Percentiles rank a stretch among this genome's conserved stretches.
These are phyloP conservation scores for Fusarium sp. DNA, from an alignment of 2,329 filamentous ascomycete genomes.

Conservation along the genomic window DNA sequence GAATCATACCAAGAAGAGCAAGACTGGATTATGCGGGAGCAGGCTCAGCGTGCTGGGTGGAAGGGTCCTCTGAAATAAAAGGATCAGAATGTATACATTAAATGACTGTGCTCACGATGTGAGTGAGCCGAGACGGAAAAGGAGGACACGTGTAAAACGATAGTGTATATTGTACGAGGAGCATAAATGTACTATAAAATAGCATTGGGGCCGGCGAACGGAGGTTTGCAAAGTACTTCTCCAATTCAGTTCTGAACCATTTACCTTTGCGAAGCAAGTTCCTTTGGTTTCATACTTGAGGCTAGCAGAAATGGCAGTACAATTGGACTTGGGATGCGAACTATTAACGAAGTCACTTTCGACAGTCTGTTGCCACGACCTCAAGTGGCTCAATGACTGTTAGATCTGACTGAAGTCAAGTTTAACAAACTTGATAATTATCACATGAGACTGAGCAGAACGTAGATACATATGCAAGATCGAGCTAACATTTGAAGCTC, in stretches of 20 bases:
- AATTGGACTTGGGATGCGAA: no score
- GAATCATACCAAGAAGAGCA: conserved; percentile 56
- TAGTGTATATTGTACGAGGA: conserved; percentile 48
- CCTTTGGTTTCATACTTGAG: background rate
- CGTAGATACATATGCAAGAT: background rate
- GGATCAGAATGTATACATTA: background rate
- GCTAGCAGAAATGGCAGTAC: no score
- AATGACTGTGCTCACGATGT: background rate
- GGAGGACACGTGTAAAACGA: conserved; percentile 41
- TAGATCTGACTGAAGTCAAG: background rate
- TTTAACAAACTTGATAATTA: background rate
- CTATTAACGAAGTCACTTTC: background rate
- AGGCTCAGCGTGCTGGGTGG: conserved; percentile 52
- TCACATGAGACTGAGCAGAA: background rate
- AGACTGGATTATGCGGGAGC: conserved; percentile 51
- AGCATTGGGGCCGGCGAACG: conserved; percentile 44
- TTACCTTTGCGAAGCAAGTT: background rate
- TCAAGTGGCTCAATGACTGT: background rate
- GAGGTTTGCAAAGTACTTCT: conserved; percentile 39
- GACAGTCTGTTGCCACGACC: background rate
- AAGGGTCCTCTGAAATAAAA: conserved; percentile 40
- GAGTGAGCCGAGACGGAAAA: conserved; percentile 6
- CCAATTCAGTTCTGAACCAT: conserved; percentile 36
- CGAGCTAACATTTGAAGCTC: background rate
- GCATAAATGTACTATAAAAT: conserved; percentile 48